Evolutionary conservation across 2,329 filamentous ascomycete genomes (phyloP).

Genomic region (Talaromyces verruculosus): DNA sequence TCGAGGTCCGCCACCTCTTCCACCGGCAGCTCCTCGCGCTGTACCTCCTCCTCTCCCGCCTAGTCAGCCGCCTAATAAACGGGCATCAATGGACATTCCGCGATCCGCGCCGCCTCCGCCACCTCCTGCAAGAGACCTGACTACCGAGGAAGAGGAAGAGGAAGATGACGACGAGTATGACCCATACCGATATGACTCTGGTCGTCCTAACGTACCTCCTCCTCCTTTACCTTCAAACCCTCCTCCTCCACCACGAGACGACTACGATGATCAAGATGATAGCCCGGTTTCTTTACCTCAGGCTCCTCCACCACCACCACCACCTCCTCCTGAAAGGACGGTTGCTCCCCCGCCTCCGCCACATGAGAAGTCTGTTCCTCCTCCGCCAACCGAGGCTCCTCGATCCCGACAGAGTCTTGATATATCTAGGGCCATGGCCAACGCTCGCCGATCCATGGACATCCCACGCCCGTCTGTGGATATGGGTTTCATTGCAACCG

Average conservation of each 20-base stretch:
- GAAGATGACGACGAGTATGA: slow-evolving; percentile 54
- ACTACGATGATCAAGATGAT: slow-evolving; percentile 50
- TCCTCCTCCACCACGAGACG: slow-evolving; percentile 28
- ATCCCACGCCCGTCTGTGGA: slow-evolving; percentile 70
- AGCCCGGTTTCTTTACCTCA: slow-evolving; percentile 38
- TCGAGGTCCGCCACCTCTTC: slow-evolving; percentile 41
- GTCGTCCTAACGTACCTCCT: slow-evolving; percentile 35
- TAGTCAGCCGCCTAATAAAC: slow-evolving; percentile 56
- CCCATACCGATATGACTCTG: slow-evolving; percentile 52
- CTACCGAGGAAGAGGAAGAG: slow-evolving; percentile 37
- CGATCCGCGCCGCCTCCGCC: slow-evolving; percentile 65
- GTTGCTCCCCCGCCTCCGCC: slow-evolving; percentile 28
- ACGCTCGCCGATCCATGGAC: slow-evolving; percentile 68
- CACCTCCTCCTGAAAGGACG: slow-evolving; percentile 24
- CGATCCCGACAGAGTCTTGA: slow-evolving; percentile 64
- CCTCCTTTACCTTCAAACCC: slow-evolving; percentile 28
- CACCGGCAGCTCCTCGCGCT: slow-evolving; percentile 59
- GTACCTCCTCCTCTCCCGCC: slow-evolving; percentile 68
- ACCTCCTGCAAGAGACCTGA: slow-evolving; percentile 50
- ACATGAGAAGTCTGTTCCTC: slow-evolving; percentile 45
- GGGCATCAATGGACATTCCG: slow-evolving; percentile 69
- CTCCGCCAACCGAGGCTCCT: slow-evolving; percentile 39
- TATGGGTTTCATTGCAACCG: slow-evolving; percentile 80
- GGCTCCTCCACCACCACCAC: slow-evolving; percentile 29
- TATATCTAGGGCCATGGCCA: slow-evolving; percentile 53